Base-by-base conservation (phyloP, 2,329 filamentous ascomycete species). In the Byssochlamys sp. region DNA sequence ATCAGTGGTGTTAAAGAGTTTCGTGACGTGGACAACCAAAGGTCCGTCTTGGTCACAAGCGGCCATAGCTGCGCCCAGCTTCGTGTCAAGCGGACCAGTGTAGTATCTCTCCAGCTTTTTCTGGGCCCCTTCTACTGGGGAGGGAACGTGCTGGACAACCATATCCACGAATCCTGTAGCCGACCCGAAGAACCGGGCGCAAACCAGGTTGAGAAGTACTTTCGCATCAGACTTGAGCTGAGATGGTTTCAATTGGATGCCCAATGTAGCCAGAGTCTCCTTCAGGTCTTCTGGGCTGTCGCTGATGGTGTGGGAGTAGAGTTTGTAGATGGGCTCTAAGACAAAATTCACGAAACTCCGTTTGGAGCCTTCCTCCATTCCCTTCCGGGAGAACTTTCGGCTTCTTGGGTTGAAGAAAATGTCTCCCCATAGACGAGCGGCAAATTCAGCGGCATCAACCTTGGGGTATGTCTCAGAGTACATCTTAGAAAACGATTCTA, bases 321-420 rank as follows among this genome's bases (percentile, higher is more conserved):
- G 81, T 74, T 99, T 99, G 81, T 99, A 99, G 64, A 99, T 91
- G 19, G 94, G 94, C 71, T 99, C 94, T 53, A 99, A 79, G 28
- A 99, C 83, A 71, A 97, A 99, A 73, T 95, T 87, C 57, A 97
- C 88, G 71, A 99, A 99, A 0, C 90, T 89, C 57, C 94, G 82
- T 72, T 88, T 89, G 4, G 91, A 85, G 11, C 83, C 80, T 62
- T 92, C 86, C 67, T 97, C 92, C 25, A 89, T 76, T 0, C 86
- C 84, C 71, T 95, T 97, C 61, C 94, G 84, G 55, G 90, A 95
- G 67, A 99, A 99, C 57, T 89, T 92, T 61, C 92, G 86, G 74
- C 90, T 95, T 66, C 80, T 81, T 0, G 92, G 90, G 69, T 97
- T 97, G 79, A 88, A 99, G 75, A 94, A 99, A 58, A 99, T 87